A percentile compares a stretch with the other conserved stretches of the same genome.
These are phyloP conservation scores for Yarrowia osloensis DNA, from an alignment of 805 yeast genomes.

Conservation along the genomic window DNA sequence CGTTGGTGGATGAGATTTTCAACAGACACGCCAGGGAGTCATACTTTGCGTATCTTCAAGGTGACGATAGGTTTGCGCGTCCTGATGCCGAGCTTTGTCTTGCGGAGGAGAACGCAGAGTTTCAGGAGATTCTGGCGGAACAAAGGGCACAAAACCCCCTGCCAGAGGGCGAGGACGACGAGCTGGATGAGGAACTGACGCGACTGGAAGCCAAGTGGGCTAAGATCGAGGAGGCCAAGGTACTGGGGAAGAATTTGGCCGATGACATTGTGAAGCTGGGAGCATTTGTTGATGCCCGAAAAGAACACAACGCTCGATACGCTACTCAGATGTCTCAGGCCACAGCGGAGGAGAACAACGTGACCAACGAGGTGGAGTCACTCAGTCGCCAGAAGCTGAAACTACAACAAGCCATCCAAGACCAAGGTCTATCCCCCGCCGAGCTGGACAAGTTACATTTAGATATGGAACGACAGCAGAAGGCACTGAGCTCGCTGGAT, in stretches of 20 bases:
- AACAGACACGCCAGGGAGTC: conserved; percentile 35
- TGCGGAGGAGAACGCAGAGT: conserved; percentile 23
- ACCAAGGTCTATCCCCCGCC: conserved; percentile 60
- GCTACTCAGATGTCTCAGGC: conserved; percentile 57
- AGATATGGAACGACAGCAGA: conserved; percentile 61
- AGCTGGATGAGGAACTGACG: conserved; percentile 54
- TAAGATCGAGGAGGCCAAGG: conserved; percentile 53
- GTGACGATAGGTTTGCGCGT: conserved; percentile 26
- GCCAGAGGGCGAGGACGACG: conserved; percentile 46
- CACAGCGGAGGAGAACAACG: conserved; percentile 48
- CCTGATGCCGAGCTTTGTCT: conserved; percentile 27
- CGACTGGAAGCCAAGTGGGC: conserved; percentile 64
- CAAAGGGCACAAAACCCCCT: conserved; percentile 15
- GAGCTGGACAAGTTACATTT: conserved; percentile 64
- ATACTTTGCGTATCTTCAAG: conserved; percentile 20
- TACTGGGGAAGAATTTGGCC: conserved; percentile 63
- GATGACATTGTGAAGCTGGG: conserved; percentile 69
- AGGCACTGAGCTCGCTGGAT: conserved; percentile 52
- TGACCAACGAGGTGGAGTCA: conserved; percentile 44
- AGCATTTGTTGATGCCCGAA: conserved; percentile 69
- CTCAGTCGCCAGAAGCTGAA: conserved; percentile 48
- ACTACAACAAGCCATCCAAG: conserved; percentile 48
- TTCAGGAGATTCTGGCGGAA: conserved; percentile 13
- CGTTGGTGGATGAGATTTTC: conserved; percentile 33
- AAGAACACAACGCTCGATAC: conserved; percentile 68